These are phyloP conservation scores for Polymyxa betae DNA, from an alignment of 208 protist species.

Conservation along the genomic window DNA sequence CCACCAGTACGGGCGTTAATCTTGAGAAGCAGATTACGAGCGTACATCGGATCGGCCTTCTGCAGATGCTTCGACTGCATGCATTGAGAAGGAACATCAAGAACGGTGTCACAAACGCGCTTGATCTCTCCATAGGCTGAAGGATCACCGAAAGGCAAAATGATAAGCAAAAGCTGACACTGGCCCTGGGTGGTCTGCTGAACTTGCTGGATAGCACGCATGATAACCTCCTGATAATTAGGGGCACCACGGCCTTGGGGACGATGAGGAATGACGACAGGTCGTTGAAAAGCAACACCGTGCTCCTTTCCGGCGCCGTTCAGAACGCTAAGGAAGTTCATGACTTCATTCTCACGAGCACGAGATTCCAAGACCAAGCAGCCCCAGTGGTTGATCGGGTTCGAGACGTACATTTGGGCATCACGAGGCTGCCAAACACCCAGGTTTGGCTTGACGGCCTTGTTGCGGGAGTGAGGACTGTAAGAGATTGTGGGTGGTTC, in stretches of 20 bases:
- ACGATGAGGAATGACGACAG: not conserved
- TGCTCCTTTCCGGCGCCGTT: slow-evolving; percentile 10
- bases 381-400: not conserved
- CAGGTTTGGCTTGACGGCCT: not conserved
- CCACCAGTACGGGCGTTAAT: slow-evolving; percentile 7
- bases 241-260: not conserved
- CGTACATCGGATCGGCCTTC: slow-evolving; percentile 14
- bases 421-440: slow-evolving; percentile 21
- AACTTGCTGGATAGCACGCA: not conserved
- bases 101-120: not conserved
- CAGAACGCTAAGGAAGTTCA: not conserved
- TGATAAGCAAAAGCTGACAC: not conserved
- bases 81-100: not conserved
- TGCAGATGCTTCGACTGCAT: slow-evolving; percentile 1
- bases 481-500: not conserved
- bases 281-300: not conserved
- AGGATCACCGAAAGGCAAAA: not conserved
- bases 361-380: not conserved
- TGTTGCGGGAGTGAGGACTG: not conserved
- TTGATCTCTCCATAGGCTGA: not conserved
- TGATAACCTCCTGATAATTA: not conserved
- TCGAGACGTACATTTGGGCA: not conserved
- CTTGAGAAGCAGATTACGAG: not conserved
- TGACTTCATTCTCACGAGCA: not conserved
- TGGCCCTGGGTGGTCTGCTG: not conserved